These are phyloP conservation scores for Nemophila menziesii DNA, from an alignment of 257 asterid genomes.

Conservation along the genomic window DNA sequence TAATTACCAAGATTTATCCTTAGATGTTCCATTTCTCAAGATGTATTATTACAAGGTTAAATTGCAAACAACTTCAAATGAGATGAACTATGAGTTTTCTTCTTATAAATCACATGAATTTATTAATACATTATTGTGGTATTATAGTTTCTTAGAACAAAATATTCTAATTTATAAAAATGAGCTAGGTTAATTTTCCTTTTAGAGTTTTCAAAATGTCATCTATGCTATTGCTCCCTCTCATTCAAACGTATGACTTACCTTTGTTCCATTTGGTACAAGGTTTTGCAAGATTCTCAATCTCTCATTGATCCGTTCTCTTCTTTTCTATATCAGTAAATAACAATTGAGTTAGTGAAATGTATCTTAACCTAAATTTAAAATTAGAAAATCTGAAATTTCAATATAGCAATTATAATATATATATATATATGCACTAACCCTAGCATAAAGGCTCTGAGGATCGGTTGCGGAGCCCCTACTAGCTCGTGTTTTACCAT, in stretches of 20 bases:
- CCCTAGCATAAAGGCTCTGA: slow-evolving; percentile 84
- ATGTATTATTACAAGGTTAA: no score
- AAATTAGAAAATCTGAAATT: no score
- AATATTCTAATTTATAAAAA: no score
- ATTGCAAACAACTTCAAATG: no score
- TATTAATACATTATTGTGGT: no score
- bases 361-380: not conserved
- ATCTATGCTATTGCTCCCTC: not conserved
- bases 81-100: no score
- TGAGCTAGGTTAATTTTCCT: no score
- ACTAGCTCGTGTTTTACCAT: slow-evolving; percentile 30
- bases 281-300: slow-evolving; percentile 68
- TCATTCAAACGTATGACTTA: not conserved
- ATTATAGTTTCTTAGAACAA: no score
- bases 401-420: no score
- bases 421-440: slow-evolving; percentile 6
- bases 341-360: not conserved
- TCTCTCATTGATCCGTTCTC: slow-evolving; percentile 70
- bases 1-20: not conserved
- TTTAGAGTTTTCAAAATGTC: not conserved
- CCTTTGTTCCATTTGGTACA: slow-evolving; percentile 83
- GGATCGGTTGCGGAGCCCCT: slow-evolving; percentile 66
- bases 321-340: slow-evolving; percentile 37
- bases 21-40: not conserved
- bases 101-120: no score